Base-by-base conservation (phyloP, 2,329 filamentous ascomycete genomes). In the Lasiodiplodia theobromae region DNA sequence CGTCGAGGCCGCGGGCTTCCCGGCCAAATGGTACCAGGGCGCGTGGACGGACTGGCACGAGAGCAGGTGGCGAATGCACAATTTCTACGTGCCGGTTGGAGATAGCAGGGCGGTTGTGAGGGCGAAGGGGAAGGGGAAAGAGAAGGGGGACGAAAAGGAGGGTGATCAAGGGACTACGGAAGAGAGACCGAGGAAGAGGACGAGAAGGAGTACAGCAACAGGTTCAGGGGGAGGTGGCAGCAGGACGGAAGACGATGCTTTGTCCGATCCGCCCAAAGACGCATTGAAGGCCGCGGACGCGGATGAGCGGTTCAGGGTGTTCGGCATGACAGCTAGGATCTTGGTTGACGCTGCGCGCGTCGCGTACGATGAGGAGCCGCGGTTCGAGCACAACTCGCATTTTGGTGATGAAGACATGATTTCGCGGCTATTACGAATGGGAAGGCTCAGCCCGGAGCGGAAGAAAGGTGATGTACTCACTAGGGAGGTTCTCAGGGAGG, bases 271-370 rank as follows among this genome's bases (percentile, higher is more conserved):
- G 14, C 40, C 57, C 10, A 52, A 52, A n/a, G 58, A 63, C 23
- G 28, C 58, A 28, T 4, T 37, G 25, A 16, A 8, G 25, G 58
- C 49, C 52, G 10, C n/a, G 40, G 58, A n/a, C 44, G 60, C 25
- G 52, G 11, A 11, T 21, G 47, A 49, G 18, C 84, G 91, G 47
- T 97, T 96, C 80, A 89, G 92, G 73, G 94, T 98, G 4, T 97
- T 94, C 87, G 95, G 95, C 18, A 95, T 98, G 93, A 98, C 95
- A 66, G 95, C 93, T 2, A 85, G 93, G 65, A 95, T 98, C 67
- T 79, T 97, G 67, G 92, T 97, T 5, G 95, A 98, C 80, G 91
- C 92, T 4, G 94, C 95, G 40, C 85, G 92, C 71, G 86, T 97
- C 21, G 95, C 94, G 23, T 98, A 96, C 77, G 91, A 82, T 2